These are phyloP conservation scores for Chlorencoelia australis DNA, from an alignment of 2,329 filamentous ascomycete species.

Conservation along the genomic window DNA sequence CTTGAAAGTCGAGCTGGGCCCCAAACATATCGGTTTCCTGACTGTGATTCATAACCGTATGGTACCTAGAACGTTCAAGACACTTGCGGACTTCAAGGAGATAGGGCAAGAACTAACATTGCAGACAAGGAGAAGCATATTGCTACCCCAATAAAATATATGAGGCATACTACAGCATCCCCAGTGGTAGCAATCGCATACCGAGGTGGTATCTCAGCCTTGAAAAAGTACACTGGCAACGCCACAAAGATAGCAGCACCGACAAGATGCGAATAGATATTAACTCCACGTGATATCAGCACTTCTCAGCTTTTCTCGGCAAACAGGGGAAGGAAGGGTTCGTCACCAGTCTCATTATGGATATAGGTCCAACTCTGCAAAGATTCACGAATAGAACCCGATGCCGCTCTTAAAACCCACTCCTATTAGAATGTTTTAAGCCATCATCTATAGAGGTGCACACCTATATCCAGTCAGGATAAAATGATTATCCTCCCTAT, in stretches of 20 bases:
- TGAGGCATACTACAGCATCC: conserved; percentile 34
- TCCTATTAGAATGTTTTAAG: conserved; percentile 6
- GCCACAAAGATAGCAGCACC: conserved; percentile 32
- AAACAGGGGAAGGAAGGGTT: conserved; percentile 2
- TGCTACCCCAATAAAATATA: conserved; percentile 35
- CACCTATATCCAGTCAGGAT: conserved; percentile 28
- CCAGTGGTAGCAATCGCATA: conserved; percentile 28
- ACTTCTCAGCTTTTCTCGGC: background rate
- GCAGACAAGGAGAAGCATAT: conserved; percentile 37
- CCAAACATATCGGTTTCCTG: conserved; percentile 38
- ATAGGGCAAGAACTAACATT: conserved; percentile 28
- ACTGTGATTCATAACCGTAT: conserved; percentile 47
- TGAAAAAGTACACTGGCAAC: conserved; percentile 31
- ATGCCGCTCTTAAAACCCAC: conserved; percentile 14
- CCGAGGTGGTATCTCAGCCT: conserved; percentile 28
- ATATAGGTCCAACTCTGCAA: conserved; percentile 26
- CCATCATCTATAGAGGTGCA: background rate
- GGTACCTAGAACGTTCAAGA: conserved; percentile 33
- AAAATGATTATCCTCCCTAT: conserved; percentile 28
- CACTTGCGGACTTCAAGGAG: background rate
- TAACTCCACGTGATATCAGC: conserved; percentile 27
- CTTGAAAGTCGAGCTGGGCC: conserved; percentile 51
- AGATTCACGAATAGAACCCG: conserved; percentile 20
- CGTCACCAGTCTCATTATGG: conserved; percentile 30
- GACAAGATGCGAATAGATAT: conserved; percentile 37